Conservation (phyloP, 495 filamentous ascomycete species). For the Echria macrotheca region DNA sequence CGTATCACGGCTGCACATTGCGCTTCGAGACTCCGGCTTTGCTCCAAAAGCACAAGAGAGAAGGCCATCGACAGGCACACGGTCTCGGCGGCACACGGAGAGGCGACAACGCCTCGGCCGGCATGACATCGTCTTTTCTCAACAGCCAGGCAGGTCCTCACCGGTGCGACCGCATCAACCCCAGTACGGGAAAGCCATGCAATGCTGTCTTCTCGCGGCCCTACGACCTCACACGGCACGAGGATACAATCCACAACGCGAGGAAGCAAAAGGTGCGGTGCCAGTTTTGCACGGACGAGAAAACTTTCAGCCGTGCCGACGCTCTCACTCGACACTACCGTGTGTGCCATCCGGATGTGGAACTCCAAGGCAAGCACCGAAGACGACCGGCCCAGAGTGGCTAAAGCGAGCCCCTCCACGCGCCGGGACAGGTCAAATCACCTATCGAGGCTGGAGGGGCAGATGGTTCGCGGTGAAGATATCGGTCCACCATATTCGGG, state of each 20-base stretch:
- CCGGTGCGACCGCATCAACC: conserved; percentile 76
- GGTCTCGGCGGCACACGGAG: conserved; percentile 26
- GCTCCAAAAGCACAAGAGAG: conserved; percentile 92
- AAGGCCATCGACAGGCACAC: conserved; percentile 71
- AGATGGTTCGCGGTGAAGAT: too few species aligned
- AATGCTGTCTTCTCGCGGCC: conserved; percentile 93
- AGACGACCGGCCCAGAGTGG: background rate
- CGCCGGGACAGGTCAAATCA: too few species aligned
- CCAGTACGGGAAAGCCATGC: conserved; percentile 92
- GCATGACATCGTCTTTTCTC: conserved; percentile 23
- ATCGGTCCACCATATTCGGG: too few species aligned
- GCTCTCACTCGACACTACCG: conserved; percentile 91
- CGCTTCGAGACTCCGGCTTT: conserved; percentile 83
- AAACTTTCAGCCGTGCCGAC: conserved; percentile 91
- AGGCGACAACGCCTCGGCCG: conserved; percentile 10
- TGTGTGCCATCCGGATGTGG: conserved; percentile 23
- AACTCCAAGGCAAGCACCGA: background rate
- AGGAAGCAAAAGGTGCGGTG: conserved; percentile 95
- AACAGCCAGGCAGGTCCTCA: conserved; percentile 31
- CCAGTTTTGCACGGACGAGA: conserved; percentile 89
- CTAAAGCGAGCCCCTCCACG: too few species aligned
- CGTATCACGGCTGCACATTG: conserved; percentile 81
- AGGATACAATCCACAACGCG: conserved; percentile 96
- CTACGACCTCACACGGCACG: conserved; percentile 94
- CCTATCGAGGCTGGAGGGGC: too few species aligned